phyloP scores from a whole-genome alignment of 345 rosid genomes.

The Lumnitzera littorea region DNA sequence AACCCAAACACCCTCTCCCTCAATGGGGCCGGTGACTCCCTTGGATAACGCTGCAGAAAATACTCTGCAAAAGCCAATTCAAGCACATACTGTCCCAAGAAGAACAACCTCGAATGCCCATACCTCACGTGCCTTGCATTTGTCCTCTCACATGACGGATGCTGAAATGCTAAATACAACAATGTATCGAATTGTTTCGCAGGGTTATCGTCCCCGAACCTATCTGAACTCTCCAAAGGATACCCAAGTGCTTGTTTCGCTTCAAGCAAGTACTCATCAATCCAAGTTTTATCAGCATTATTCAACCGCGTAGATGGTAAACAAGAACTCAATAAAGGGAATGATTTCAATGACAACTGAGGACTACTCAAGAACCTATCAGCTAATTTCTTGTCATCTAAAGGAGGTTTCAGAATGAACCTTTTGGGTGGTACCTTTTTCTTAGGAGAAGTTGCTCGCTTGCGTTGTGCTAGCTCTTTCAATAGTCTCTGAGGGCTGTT shows the following conservation, averaged over 20 bases:
- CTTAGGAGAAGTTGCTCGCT: slow-evolving; percentile 51
- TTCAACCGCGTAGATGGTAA: slow-evolving; percentile 76
- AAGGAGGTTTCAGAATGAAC: slow-evolving; percentile 72
- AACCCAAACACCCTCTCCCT: slow-evolving; percentile 89
- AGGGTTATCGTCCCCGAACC: slow-evolving; percentile 70
- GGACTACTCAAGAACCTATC: slow-evolving; percentile 82
- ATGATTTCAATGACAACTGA: slow-evolving; percentile 76
- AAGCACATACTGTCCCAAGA: slow-evolving; percentile 88
- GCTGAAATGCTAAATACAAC: slow-evolving; percentile 85
- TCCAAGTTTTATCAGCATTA: slow-evolving; percentile 82
- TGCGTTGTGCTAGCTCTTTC: slow-evolving; percentile 89
- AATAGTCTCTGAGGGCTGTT: slow-evolving; percentile 86
- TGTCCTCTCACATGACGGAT: slow-evolving; percentile 78
- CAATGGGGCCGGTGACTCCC: slow-evolving; percentile 85
- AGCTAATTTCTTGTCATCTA: slow-evolving; percentile 73
- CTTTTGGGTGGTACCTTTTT: slow-evolving; percentile 61
- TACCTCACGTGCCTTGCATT: slow-evolving; percentile 73
- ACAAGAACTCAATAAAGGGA: slow-evolving; percentile 82
- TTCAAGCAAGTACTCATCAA: slow-evolving; percentile 81
- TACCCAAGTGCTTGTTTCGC: slow-evolving; percentile 95
- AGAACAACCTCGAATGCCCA: slow-evolving; percentile 76
- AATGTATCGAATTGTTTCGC: slow-evolving; percentile 88
- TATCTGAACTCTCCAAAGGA: slow-evolving; percentile 59
- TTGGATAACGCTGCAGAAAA: slow-evolving; percentile 87
- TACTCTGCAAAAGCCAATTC: slow-evolving; percentile 75